Evolutionary conservation across 2,329 filamentous ascomycete species (phyloP).

Genomic region (Cordyceps javanica): DNA sequence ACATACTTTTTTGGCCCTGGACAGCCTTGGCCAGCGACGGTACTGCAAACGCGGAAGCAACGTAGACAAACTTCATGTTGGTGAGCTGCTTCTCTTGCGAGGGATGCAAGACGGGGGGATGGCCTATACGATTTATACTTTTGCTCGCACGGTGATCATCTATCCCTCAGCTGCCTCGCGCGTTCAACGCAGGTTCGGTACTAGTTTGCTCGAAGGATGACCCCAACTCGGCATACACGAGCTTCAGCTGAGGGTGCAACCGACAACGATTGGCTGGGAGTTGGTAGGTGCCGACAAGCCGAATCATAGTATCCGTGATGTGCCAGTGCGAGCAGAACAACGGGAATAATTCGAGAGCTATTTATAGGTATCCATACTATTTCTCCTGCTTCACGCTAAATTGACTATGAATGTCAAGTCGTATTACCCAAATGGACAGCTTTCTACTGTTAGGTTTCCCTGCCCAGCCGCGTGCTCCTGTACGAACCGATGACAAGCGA

Average conservation of each 20-base stretch:
- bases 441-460: too few relatives aligned
- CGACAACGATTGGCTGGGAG: neutral
- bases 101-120: neutral
- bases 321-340: neutral
- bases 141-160: neutral
- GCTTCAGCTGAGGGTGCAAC: neutral
- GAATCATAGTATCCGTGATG: neutral
- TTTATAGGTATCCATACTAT: neutral
- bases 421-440: too few relatives aligned
- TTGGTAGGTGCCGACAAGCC: neutral
- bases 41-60: neutral
- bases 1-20: neutral
- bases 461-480: neutral
- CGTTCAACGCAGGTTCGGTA: neutral
- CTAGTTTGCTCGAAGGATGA: neutral
- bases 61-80: neutral
- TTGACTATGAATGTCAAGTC: too few relatives aligned
- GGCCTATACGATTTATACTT: neutral
- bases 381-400: neutral
- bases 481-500: neutral
- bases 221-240: slow-evolving; percentile 1
- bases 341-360: neutral
- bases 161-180: neutral
- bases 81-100: neutral
- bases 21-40: neutral